phyloP scores from a whole-genome alignment of 179 eudicot genomes.

The Silene noctiflora region DNA sequence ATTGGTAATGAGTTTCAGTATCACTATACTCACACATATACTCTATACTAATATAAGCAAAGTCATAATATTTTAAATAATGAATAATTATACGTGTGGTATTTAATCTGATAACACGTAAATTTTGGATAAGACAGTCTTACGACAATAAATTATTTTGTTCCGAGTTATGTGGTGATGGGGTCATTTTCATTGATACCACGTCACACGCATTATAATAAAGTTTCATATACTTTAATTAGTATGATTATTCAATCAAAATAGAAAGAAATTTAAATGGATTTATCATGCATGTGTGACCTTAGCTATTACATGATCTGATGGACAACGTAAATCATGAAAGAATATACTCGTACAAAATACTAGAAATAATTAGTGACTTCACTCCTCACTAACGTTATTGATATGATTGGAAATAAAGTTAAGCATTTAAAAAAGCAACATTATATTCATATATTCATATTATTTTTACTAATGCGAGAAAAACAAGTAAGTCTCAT shows the following conservation, averaged over 20 bases:
- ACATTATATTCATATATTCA: neutral
- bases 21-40: too few species aligned
- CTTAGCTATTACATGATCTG: too few species aligned
- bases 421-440: slow-evolving; percentile 6
- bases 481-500: neutral
- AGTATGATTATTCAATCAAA: slow-evolving; percentile 2
- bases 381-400: slow-evolving; percentile 19
- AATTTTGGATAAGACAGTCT: too few species aligned
- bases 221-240: neutral
- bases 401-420: slow-evolving; percentile 14
- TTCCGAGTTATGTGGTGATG: slow-evolving; percentile 7
- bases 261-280: slow-evolving; percentile 6
- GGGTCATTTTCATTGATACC: slow-evolving; percentile 16
- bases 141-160: neutral
- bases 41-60: too few species aligned
- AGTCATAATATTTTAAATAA: too few species aligned
- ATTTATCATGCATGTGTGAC: neutral
- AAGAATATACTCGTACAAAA: slow-evolving; percentile 7
- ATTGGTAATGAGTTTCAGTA: too few species aligned
- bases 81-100: too few species aligned
- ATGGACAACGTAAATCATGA: neutral
- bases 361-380: slow-evolving; percentile 16
- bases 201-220: slow-evolving; percentile 24
- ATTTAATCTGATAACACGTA: too few species aligned
- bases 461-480: neutral